A percentile compares a stretch with the other conserved stretches of the same genome.
Conservation (phyloP, 108 stramenopile species). For the Skeletonema menzelii region DNA sequence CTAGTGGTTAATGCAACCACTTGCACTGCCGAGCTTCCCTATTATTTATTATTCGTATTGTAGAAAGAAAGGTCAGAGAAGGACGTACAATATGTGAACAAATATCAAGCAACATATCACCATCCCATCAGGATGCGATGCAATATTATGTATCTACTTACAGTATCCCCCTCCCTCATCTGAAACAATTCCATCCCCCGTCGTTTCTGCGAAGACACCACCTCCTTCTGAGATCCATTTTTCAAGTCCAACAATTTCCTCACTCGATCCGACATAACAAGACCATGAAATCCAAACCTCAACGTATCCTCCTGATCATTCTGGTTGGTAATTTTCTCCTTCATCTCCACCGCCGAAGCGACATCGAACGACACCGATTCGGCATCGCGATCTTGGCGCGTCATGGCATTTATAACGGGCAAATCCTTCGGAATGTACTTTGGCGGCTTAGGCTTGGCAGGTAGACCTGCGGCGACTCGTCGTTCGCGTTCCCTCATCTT, state of each 20-base stretch:
- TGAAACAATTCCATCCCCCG: slow-evolving; percentile 90
- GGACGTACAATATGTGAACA: neutral
- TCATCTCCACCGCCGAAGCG: slow-evolving; percentile 55
- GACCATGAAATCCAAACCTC: slow-evolving; percentile 40
- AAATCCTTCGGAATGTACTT: slow-evolving; percentile 68
- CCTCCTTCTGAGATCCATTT: slow-evolving; percentile 80
- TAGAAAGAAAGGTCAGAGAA: slow-evolving; percentile 6
- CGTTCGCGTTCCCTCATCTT: slow-evolving; percentile 44
- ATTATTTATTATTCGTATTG: slow-evolving; percentile 11
- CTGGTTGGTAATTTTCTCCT: slow-evolving; percentile 57
- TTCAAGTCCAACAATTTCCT: slow-evolving; percentile 71
- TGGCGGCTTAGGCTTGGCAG: slow-evolving; percentile 53
- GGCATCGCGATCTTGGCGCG: slow-evolving; percentile 57
- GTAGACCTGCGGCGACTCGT: slow-evolving; percentile 35
- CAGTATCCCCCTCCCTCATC: slow-evolving; percentile 85
- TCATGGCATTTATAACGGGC: slow-evolving; percentile 73
- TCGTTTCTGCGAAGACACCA: slow-evolving; percentile 77
- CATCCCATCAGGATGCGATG: slow-evolving; percentile 46
- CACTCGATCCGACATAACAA: slow-evolving; percentile 73
- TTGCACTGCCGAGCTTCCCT: slow-evolving; percentile 45
- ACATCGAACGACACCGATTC: slow-evolving; percentile 60
- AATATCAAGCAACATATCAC: neutral
- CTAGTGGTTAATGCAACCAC: slow-evolving; percentile 84
- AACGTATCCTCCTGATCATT: slow-evolving; percentile 31
- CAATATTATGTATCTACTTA: slow-evolving; percentile 51